Evolutionary conservation across 2,329 filamentous ascomycete genomes (phyloP).

Genomic region (Bipolaris oryzae): DNA sequence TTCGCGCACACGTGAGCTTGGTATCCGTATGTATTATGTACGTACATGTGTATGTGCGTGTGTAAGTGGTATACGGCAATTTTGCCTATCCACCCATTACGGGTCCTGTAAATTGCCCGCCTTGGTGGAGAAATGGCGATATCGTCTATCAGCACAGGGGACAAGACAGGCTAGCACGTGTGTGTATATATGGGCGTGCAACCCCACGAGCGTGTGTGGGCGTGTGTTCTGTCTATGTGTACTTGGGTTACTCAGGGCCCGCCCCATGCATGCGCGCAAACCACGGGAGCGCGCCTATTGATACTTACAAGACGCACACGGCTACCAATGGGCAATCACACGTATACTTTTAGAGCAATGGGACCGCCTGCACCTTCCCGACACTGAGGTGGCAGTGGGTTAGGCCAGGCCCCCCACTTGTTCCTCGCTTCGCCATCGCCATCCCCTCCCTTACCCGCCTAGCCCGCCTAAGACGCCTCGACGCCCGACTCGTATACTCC

Average conservation of each 20-base stretch:
- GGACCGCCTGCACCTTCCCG: conserved; percentile 5
- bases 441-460: conserved; percentile 4
- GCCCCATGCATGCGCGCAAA: background rate
- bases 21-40: too few relatives aligned
- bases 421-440: conserved; percentile 5
- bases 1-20: background rate
- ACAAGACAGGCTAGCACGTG: too few relatives aligned
- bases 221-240: too few relatives aligned
- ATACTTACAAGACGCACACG: too few relatives aligned
- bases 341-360: background rate
- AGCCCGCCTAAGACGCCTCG: background rate
- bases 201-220: too few relatives aligned
- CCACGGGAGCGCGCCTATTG: conserved; percentile 1
- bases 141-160: background rate
- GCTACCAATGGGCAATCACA: background rate
- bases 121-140: background rate
- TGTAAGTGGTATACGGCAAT: too few relatives aligned
- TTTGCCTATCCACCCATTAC: background rate
- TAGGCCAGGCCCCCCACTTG: conserved; percentile 3
- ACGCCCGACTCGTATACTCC: background rate
- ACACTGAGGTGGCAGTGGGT: conserved; percentile 6
- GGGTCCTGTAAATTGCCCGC: background rate
- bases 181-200: too few relatives aligned
- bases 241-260: background rate
- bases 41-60: too few relatives aligned